Evolutionary conservation across 495 filamentous ascomycete genomes (phyloP), one percentile per base, ranked within the genome.

Genomic region (Hamigera avellanea): DNA sequence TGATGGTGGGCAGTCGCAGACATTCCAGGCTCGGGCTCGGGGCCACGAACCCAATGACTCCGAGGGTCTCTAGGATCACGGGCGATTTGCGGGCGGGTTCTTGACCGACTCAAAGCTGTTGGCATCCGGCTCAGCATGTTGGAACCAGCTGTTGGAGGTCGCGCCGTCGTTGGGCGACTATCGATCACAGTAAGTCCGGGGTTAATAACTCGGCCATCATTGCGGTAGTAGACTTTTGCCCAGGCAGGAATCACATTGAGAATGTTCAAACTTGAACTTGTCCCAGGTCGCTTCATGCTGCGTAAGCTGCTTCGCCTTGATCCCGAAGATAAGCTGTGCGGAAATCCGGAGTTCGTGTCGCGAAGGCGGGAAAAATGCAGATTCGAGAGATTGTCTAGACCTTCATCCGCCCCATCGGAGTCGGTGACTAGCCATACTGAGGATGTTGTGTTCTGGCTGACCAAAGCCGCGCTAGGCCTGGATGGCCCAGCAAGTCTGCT

Each of bases 171-270:
- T 19, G 60, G 59, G 6, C 52, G 59, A 32, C 46, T 54, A 25
- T 66, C 60, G 13, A 57, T 46, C 19, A 61, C 47, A 6, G 60
- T 54, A 18, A 65, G 36, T 0, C 56, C 45, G 12, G 61, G 45
- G 37, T 55, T 52, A 1, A 54, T 41, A 10, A 49, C 37, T 21
- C 59, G 44, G 8, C 54, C 45, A 37, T 65, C 54, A n/a, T 44
- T 42, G 8, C 45, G 53, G 44, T 73, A 73, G 47, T 73, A 73
- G 28, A 65, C 49, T 25, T 51, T 56, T 8, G 62, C 65, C 65
- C 65, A 69, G 16, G 56, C 57, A 2, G 65, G 65, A 2, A 69
- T 47, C 29, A 63, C 45, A 13, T 85, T 72, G 19, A 72, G 62
- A 37, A 74, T 66, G 25, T n/a, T 81, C 21, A 30, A 64, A 44